Percentiles rank a stretch among this genome's conserved stretches.
Evolutionary conservation across 352 stramenopile genomes (phyloP).

Genomic region (Pythium sukuiense): DNA sequence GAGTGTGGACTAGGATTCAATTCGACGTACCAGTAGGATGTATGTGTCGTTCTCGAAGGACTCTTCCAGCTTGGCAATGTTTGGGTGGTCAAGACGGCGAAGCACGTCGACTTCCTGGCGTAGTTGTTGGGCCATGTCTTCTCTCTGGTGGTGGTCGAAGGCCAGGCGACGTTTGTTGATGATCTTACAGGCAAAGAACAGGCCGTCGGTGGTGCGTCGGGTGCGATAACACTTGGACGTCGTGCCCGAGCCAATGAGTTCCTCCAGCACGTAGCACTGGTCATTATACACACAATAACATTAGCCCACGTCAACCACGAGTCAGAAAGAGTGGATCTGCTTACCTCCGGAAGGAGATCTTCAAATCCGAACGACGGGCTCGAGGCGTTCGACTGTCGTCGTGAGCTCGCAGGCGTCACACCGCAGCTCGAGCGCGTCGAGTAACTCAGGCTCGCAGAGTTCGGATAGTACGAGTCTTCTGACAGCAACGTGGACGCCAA

Average conservation of each 20-base stretch:
- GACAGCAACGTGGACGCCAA: constrained; percentile 21
- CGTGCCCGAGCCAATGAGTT: constrained; percentile 61
- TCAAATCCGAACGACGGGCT: constrained; percentile 23
- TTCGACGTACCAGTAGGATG: constrained; percentile 32
- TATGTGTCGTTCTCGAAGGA: constrained; percentile 69
- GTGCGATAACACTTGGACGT: constrained; percentile 76
- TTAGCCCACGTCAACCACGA: neutral
- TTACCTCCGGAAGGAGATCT: constrained; percentile 24
- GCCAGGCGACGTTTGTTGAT: constrained; percentile 71
- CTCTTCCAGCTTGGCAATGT: constrained; percentile 70
- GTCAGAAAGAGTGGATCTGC: neutral
- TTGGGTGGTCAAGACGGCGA: constrained; percentile 54
- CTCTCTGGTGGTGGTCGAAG: constrained; percentile 42
- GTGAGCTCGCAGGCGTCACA: constrained; percentile 16
- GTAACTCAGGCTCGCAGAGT: neutral
- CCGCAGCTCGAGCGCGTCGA: constrained; percentile 2
- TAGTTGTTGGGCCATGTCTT: constrained; percentile 59
- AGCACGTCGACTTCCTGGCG: constrained; percentile 69
- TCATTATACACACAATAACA: neutral
- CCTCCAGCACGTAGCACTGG: constrained; percentile 52
- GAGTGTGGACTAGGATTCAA: neutral
- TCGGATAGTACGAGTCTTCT: constrained; percentile 20
- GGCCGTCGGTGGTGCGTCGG: constrained; percentile 41
- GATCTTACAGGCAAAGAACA: constrained; percentile 72
- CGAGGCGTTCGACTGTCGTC: constrained; percentile 8